Base-by-base conservation (phyloP, 352 stramenopile genomes). In the Nothophytophthora sp. region DNA sequence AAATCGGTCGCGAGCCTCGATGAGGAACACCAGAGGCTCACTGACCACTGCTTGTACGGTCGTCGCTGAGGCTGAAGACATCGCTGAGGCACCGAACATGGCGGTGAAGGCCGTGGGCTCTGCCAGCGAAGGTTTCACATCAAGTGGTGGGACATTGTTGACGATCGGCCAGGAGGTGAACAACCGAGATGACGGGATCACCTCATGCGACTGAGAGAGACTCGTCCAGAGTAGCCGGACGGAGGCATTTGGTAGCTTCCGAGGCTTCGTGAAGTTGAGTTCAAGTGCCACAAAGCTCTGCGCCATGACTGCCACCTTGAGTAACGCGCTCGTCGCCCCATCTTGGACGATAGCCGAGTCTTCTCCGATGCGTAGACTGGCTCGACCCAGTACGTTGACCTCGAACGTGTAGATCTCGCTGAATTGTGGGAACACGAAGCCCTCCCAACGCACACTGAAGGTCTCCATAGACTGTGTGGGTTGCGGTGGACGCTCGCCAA, bases 381-480 rank as follows among this genome's bases (percentile, higher is more conserved):
- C 47, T 4, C 69, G 48, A 8, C 81, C 77, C 12, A 58, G 39
- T 1, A 76, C 55, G 4, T 70, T 47, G 15, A 69, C 50, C 27
- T 74, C 62, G 41, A 92, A 79, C 9, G 57, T 81, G 56, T 86
- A 90, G 22, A 73, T 40, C 39, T 92, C 76, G 16, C 54, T 83
- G 50, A 70, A 88, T 9, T 29, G 20, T 4, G 81, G 67, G 4
- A 73, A 32, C 5, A 90, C 5, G 28, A 70, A 87, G 2, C 81
- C 81, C 34, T 60, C 38, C 81, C 81, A 92, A 1, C 43, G 58
- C 8, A 86, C 46, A 32, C 76, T 90, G 41, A 88, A 92, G 10
- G 65, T 74, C 34, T 67, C 47, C 44, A 73, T 67, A 4, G 62
- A 53, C 19, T 85, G 65, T 0, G 60, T 75, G 10, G 59, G 37